Evolutionary conservation across 148 eudicot species (phyloP).

Genomic region (Rhododendron simsii): DNA sequence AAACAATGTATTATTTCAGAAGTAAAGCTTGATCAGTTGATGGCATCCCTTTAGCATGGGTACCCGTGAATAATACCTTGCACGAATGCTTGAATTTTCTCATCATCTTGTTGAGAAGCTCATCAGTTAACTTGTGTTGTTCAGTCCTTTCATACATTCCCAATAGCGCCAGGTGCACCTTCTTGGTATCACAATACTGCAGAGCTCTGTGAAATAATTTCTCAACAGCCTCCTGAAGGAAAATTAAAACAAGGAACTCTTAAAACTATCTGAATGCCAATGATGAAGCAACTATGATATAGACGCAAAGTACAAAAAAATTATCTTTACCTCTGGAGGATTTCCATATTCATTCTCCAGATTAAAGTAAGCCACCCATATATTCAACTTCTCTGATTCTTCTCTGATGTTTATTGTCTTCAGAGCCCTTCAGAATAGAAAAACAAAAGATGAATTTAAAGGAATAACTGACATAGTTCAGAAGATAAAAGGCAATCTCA

Average conservation of each 20-base stretch:
- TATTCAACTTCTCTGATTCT: conserved; percentile 85
- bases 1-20: neutral
- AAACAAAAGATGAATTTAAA: conserved; percentile 2
- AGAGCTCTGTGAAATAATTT: conserved; percentile 76
- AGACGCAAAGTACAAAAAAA: neutral
- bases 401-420: conserved; percentile 65
- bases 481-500: neutral
- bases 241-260: neutral
- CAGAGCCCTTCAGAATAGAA: conserved; percentile 61
- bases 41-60: neutral
- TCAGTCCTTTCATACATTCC: conserved; percentile 85
- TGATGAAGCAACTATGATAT: neutral
- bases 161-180: conserved; percentile 68
- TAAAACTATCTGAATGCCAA: neutral
- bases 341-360: conserved; percentile 81
- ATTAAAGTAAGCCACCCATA: conserved; percentile 91
- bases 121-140: conserved; percentile 66
- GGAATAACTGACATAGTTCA: neutral
- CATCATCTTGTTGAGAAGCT: conserved; percentile 79
- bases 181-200: conserved; percentile 87
- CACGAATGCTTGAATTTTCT: conserved; percentile 76
- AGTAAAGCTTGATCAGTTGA: neutral
- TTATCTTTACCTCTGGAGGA: conserved; percentile 63
- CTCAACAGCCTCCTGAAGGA: conserved; percentile 66
- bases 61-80: conserved; percentile 54